These are phyloP conservation scores for Xerophyta viscosa DNA, from an alignment of 106 monocot species.

Conservation along the genomic window DNA sequence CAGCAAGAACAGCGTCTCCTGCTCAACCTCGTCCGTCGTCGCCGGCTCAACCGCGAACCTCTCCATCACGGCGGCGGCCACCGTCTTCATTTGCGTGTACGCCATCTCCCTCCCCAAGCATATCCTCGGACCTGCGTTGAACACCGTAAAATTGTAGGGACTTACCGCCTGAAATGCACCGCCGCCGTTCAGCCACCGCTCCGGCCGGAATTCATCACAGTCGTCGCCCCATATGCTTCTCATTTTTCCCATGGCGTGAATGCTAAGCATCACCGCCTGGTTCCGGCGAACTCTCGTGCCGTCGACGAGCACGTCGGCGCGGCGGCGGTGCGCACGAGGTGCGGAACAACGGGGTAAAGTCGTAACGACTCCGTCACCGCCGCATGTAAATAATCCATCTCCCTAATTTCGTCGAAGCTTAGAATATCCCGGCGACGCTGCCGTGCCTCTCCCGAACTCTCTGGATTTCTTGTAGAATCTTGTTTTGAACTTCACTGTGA, in stretches of 20 bases:
- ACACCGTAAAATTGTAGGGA: conserved; percentile 9
- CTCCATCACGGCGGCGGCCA: conserved; percentile 12
- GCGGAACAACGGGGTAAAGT: conserved; percentile 9
- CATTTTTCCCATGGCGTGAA: conserved; percentile 19
- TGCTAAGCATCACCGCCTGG: conserved; percentile 10
- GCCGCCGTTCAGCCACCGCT: conserved; percentile 17
- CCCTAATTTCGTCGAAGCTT: conserved; percentile 6
- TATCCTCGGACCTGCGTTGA: conserved; percentile 12
- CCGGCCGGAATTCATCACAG: conserved; percentile 12
- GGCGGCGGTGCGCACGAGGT: background rate
- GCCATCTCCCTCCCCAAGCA: conserved; percentile 16
- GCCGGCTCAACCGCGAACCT: conserved; percentile 9
- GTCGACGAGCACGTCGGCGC: conserved; percentile 18
- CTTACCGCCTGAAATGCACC: background rate
- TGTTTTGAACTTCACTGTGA: background rate
- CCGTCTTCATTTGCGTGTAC: conserved; percentile 13
- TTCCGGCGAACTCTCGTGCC: conserved; percentile 17
- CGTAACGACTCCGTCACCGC: conserved; percentile 19
- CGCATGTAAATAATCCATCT: conserved; percentile 16
- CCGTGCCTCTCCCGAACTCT: background rate
- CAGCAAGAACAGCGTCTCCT: background rate
- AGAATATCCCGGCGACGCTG: background rate
- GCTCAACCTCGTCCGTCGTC: conserved; percentile 2
- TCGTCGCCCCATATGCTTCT: conserved; percentile 15
- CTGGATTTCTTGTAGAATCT: conserved; percentile 9